Conservation (phyloP, 176 grass and related monocot genomes). For the Elymus sibiricus region DNA sequence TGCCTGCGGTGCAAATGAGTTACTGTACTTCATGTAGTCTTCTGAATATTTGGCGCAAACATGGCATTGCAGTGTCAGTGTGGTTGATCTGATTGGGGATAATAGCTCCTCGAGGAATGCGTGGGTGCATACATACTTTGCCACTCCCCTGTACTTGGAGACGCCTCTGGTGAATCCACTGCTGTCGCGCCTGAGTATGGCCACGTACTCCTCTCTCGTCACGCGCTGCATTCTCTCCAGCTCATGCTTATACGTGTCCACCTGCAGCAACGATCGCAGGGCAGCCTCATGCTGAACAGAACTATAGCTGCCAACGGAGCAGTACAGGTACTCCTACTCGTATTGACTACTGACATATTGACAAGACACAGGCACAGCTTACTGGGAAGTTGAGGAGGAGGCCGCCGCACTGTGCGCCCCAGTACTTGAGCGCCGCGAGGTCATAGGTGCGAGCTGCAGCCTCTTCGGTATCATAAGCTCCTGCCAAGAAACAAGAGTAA, state of each 20-base stretch:
- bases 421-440: constrained; percentile 76
- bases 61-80: not conserved
- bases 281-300: not conserved
- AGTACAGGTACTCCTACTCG: too few species aligned
- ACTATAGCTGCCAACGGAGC: too few species aligned
- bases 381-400: constrained; percentile 73
- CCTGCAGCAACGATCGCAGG: constrained; percentile 48
- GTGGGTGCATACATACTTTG: constrained; percentile 34
- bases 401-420: constrained; percentile 29
- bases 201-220: constrained; percentile 57
- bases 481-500: constrained; percentile 18
- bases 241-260: constrained; percentile 56
- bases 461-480: constrained; percentile 60
- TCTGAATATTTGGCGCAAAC: too few species aligned
- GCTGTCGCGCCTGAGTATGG: constrained; percentile 66
- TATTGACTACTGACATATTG: too few species aligned
- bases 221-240: constrained; percentile 54
- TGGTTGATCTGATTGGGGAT: not conserved
- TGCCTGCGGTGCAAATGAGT: constrained; percentile 32
- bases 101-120: not conserved
- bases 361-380: not conserved
- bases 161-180: constrained; percentile 73
- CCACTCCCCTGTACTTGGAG: constrained; percentile 80
- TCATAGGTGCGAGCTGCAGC: constrained; percentile 74
- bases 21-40: too few species aligned